Evolutionary conservation across 768 basidiomycete species (phyloP).

Genomic region (Pisolithus tinctorius): DNA sequence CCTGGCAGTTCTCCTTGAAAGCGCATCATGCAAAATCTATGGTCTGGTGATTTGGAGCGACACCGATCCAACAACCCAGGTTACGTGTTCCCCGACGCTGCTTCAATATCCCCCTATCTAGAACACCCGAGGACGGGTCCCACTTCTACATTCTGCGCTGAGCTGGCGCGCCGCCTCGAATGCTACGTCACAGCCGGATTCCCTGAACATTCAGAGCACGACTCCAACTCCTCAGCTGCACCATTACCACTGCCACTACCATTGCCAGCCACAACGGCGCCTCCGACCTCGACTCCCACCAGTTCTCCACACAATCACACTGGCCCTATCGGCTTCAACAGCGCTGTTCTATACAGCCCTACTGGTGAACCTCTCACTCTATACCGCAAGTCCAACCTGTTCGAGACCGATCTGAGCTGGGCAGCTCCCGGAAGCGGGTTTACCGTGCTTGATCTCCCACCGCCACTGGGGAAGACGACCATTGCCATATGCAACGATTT

Average conservation of each 20-base stretch:
- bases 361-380: slow-evolving; percentile 55
- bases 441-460: slow-evolving; percentile 50
- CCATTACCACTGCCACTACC: slow-evolving; percentile 1
- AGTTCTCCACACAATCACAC: neutral
- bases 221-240: neutral
- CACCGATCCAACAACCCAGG: slow-evolving; percentile 35
- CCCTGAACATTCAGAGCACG: slow-evolving; percentile 52
- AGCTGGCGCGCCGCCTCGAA: slow-evolving; percentile 53
- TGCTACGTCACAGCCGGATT: slow-evolving; percentile 81
- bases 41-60: too few relatives aligned
- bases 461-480: slow-evolving; percentile 49
- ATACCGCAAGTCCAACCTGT: slow-evolving; percentile 83
- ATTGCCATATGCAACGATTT: slow-evolving; percentile 91
- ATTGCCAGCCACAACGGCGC: too few relatives aligned
- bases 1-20: neutral
- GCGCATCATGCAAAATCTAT: too few relatives aligned
- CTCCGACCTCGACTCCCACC: neutral
- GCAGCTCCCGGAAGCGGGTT: slow-evolving; percentile 77
- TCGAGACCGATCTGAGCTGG: slow-evolving; percentile 73
- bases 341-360: slow-evolving; percentile 62
- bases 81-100: slow-evolving; percentile 69
- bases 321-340: slow-evolving; percentile 53
- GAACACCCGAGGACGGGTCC: slow-evolving; percentile 67
- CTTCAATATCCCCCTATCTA: slow-evolving; percentile 64
- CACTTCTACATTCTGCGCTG: slow-evolving; percentile 68